Evolutionary conservation across 1,284 basidiomycete genomes (phyloP).

Genomic region (Cerrena zonata): DNA sequence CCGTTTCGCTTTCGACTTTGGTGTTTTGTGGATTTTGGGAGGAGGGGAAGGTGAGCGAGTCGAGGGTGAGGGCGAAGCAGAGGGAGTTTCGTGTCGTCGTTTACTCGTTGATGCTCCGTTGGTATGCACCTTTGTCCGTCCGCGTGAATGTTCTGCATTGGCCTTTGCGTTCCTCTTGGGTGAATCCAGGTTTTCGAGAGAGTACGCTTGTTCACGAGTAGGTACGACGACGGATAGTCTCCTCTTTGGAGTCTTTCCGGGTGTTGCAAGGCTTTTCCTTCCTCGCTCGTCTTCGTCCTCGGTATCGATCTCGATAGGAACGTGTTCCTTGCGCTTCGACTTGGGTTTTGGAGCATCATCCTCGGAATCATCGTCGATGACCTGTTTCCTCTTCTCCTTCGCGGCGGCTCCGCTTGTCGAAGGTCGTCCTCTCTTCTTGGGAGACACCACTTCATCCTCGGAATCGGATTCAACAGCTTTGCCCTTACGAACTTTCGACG

Average conservation of each 20-base stretch:
- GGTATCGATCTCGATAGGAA: not conserved
- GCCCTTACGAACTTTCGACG: not conserved
- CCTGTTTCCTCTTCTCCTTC: conserved; percentile 1
- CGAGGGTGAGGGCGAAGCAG: not conserved
- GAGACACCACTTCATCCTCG: not conserved
- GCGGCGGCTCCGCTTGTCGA: conserved; percentile 5
- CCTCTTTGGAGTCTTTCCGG: not conserved
- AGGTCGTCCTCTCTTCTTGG: not conserved
- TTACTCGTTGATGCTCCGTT: conserved; percentile 1
- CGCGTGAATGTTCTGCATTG: not conserved
- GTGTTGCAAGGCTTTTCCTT: not conserved
- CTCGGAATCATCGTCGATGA: not conserved
- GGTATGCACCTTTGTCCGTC: not conserved
- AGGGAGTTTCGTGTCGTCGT: not conserved
- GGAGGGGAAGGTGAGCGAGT: conserved; percentile 8
- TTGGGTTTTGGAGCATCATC: not conserved
- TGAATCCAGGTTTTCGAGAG: too few species aligned
- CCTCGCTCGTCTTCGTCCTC: conserved; percentile 7
- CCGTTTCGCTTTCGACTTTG: not conserved
- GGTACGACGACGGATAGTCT: not conserved
- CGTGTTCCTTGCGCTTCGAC: not conserved
- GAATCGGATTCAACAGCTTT: not conserved
- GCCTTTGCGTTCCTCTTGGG: not conserved
- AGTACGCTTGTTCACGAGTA: not conserved
- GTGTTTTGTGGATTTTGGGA: not conserved